Base-by-base conservation (phyloP, 768 basidiomycete species). In the Xerocomus potaroensis region DNA sequence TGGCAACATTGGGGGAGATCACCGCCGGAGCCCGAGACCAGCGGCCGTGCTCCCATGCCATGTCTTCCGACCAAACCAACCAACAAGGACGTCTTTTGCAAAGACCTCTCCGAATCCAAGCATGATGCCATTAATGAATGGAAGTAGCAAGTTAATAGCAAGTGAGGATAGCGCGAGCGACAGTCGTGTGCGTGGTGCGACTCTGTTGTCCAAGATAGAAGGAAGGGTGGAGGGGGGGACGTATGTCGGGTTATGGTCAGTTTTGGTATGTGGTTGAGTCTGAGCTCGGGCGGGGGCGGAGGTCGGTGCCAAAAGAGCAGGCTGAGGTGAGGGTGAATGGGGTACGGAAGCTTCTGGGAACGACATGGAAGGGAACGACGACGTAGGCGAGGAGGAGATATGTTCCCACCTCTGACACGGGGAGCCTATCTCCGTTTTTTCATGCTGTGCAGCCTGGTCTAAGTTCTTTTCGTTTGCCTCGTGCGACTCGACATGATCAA, bases 31-130 rank as follows among this genome's bases (percentile, higher is more conserved):
- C 27, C 64, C 65, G n/a, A 68, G 50, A 19, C 51, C 44, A 12
- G 63, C 51, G 11, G 55, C 57, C 0, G 39, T 56, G 12, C 53
- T 55, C 24, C 66, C 62, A n/a, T n/a, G 49, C 14, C 54, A 57
- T 2, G 45, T 36, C 54, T 63, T 68, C 72, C 72, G 76, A 30
- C 74, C 74, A 33, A 76, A 61, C 75, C 75, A 76, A 7, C 66
- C 62, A 15, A 87, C 67, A 15, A 88, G 63, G n/a, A 87, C 74
- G 36, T 85, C 79, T 66, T 86, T 87, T 29, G 87, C 91, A 61
- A 93, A 91, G 41, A 95, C 87, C 67, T 95, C 92, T 32, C 91
- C 91, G 61, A 94, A 93, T n/a, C 91, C 91, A 41, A 93, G 80
- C 91, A 95, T 95, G 48, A 95, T 87, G 16, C 91, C 92, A 54